Evolutionary conservation across 495 filamentous ascomycete species (phyloP).

Genomic region (Tuber umbilicatum): DNA sequence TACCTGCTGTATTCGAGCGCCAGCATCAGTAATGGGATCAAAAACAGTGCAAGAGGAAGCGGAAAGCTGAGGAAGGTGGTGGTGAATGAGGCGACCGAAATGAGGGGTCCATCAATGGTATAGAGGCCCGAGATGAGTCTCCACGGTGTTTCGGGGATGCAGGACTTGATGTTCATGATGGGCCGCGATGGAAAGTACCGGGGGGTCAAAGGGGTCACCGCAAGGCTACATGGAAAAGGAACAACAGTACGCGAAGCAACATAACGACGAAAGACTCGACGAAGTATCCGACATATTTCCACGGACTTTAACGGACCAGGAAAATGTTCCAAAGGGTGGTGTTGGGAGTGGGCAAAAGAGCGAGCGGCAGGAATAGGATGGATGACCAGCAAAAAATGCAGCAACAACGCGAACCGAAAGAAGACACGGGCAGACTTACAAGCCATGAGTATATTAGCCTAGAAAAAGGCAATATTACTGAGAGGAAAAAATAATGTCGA

Average conservation of each 20-base stretch:
- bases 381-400: constrained; percentile 33
- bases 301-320: not conserved
- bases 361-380: constrained; percentile 30
- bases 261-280: not conserved
- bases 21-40: constrained; percentile 33
- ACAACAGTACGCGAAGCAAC: constrained; percentile 17
- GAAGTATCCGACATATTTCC: not conserved
- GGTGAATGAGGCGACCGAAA: constrained; percentile 36
- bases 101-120: constrained; percentile 20
- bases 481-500: constrained; percentile 36
- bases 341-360: constrained; percentile 36
- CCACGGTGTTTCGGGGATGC: constrained; percentile 39
- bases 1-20: constrained; percentile 40
- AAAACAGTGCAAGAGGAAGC: constrained; percentile 26
- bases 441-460: constrained; percentile 29
- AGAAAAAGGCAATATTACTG: constrained; percentile 31
- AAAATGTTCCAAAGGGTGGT: constrained; percentile 12
- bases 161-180: constrained; percentile 38
- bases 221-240: constrained; percentile 26
- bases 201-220: constrained; percentile 19
- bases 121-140: constrained; percentile 18
- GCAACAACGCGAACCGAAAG: constrained; percentile 36
- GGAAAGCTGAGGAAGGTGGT: constrained; percentile 37
- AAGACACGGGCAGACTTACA: constrained; percentile 34
- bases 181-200: constrained; percentile 33